Conservation (phyloP, 305 asterid genomes). For the Rubia tinctorum region DNA sequence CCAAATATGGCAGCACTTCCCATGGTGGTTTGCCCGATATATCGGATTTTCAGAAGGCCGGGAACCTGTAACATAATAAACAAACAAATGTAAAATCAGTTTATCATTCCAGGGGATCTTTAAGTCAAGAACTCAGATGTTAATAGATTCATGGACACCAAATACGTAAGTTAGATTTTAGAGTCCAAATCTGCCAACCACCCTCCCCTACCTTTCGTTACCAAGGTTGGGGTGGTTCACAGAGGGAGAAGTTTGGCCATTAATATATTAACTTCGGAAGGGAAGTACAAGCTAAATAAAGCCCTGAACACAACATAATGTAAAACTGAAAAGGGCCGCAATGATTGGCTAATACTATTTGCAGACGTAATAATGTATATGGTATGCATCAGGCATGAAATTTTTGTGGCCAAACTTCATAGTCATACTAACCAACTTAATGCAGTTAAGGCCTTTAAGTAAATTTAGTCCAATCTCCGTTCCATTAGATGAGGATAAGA, state of each 20-base stretch:
- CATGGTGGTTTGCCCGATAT: neutral
- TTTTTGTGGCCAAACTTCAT: neutral
- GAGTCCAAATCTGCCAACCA: neutral
- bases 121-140: neutral
- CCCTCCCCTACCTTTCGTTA: neutral
- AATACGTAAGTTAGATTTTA: neutral
- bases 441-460: neutral
- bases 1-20: neutral
- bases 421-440: neutral
- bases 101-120: neutral
- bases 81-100: neutral
- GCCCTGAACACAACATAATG: too few relatives aligned
- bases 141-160: neutral
- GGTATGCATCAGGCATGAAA: neutral
- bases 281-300: neutral
- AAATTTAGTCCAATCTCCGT: neutral
- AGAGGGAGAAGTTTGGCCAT: neutral
- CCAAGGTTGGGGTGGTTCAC: neutral
- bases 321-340: neutral
- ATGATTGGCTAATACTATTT: neutral
- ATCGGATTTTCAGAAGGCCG: neutral
- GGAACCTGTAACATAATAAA: conserved; percentile 1
- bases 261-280: neutral
- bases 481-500: neutral
- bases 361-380: neutral